Conservation (phyloP, 2,329 filamentous ascomycete species). For the Xylariaceae sp. region DNA sequence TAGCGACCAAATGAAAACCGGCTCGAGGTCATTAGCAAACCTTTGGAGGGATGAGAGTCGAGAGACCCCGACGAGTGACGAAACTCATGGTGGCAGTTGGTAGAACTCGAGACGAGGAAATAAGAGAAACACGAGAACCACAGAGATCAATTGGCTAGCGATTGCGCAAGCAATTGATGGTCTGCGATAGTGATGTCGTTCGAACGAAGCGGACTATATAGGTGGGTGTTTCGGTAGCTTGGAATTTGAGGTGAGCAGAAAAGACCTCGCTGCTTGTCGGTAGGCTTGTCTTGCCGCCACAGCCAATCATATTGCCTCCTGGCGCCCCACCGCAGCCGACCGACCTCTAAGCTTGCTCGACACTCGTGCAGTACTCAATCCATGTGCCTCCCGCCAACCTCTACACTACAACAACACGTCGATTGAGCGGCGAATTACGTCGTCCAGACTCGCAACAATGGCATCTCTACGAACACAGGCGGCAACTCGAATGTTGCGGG, state of each 20-base stretch:
- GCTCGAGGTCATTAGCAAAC: conserved; percentile 53
- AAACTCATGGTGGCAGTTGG: conserved; percentile 80
- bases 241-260: conserved; percentile 42
- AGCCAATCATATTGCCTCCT: conserved; percentile 41
- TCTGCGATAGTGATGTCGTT: conserved; percentile 31
- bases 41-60: conserved; percentile 99
- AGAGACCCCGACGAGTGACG: conserved; percentile 88
- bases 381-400: conserved; percentile 3
- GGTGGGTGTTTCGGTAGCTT: conserved; percentile 27
- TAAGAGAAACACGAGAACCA: conserved; percentile 39
- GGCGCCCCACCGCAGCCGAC: conserved; percentile 28
- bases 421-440: conserved; percentile 19
- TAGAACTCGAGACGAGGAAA: conserved; percentile 26
- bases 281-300: conserved; percentile 45
- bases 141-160: conserved; percentile 44
- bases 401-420: conserved; percentile 1
- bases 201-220: conserved; percentile 28
- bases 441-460: conserved; percentile 20
- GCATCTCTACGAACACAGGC: conserved; percentile 62
- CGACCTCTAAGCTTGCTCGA: conserved; percentile 15
- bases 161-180: conserved; percentile 40
- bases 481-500: conserved; percentile 59
- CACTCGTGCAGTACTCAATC: conserved; percentile 6
- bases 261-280: conserved; percentile 54
- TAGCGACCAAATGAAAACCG: conserved; percentile 18